These are phyloP conservation scores for Cokeromyces recurvatus DNA, from an alignment of 371 early-diverging fungal species.

Conservation along the genomic window DNA sequence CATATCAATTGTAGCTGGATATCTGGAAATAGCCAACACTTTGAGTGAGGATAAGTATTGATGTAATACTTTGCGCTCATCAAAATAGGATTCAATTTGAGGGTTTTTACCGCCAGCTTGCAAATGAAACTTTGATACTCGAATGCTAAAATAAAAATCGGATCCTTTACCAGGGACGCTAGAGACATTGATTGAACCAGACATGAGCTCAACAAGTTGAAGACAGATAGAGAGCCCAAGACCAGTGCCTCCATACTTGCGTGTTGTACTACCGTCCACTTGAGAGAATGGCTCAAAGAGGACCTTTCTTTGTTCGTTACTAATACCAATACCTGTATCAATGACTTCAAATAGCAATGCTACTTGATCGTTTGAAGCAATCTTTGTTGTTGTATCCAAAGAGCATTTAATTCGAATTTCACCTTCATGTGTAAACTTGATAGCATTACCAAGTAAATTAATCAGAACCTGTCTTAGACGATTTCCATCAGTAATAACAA, in stretches of 20 bases:
- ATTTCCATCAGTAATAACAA: constrained; percentile 47
- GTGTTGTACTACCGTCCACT: constrained; percentile 58
- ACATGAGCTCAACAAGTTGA: constrained; percentile 51
- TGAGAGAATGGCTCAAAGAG: constrained; percentile 57
- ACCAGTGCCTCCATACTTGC: constrained; percentile 63
- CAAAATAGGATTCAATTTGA: constrained; percentile 14
- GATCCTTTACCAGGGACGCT: constrained; percentile 53
- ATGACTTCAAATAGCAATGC: constrained; percentile 34
- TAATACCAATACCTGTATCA: constrained; percentile 55
- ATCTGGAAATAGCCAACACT: constrained; percentile 30
- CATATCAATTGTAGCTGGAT: constrained; percentile 27
- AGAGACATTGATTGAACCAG: constrained; percentile 48
- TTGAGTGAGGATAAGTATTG: constrained; percentile 17
- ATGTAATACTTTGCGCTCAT: constrained; percentile 13
- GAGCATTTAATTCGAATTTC: constrained; percentile 42
- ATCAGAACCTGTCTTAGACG: constrained; percentile 37
- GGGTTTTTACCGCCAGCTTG: constrained; percentile 14
- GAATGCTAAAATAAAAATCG: constrained; percentile 50
- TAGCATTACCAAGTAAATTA: constrained; percentile 39
- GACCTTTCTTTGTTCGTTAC: constrained; percentile 50
- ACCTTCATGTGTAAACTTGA: constrained; percentile 57
- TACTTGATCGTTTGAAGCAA: constrained; percentile 5
- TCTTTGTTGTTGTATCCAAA: constrained; percentile 10
- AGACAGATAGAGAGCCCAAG: constrained; percentile 58
- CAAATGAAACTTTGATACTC: constrained; percentile 29